A percentile compares a stretch with the other conserved stretches of the same genome.
Evolutionary conservation across 2,329 filamentous ascomycete genomes (phyloP).

Genomic region (Hypomyces perniciosus): DNA sequence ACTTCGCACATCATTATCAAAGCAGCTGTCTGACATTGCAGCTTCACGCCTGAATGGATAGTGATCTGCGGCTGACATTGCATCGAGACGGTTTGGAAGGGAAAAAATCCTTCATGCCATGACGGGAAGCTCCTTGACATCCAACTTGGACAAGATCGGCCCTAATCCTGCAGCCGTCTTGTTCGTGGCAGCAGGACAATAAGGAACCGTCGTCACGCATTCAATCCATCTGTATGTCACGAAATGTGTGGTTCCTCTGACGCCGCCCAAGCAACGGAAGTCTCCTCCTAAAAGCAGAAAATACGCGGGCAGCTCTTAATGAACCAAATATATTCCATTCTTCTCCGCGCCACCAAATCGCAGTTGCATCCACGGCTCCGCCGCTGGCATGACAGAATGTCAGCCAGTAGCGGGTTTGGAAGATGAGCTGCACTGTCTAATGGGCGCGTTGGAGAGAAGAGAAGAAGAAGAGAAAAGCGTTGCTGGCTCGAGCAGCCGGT

Average conservation of each 20-base stretch:
- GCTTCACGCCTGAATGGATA: no score
- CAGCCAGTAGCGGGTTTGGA: slow-evolving; percentile 48
- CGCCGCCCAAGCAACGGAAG: slow-evolving; percentile 32
- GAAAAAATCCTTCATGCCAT: no score
- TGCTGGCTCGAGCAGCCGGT: not conserved
- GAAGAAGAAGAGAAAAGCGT: slow-evolving; percentile 29
- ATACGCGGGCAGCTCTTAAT: slow-evolving; percentile 55
- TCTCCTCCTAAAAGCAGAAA: slow-evolving; percentile 21
- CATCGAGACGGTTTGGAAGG: no score
- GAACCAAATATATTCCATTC: slow-evolving; percentile 37
- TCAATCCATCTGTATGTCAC: not conserved
- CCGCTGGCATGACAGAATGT: slow-evolving; percentile 63
- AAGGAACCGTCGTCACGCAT: not conserved
- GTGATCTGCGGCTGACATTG: no score
- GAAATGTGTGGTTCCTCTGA: slow-evolving; percentile 37
- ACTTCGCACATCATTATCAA: no score
- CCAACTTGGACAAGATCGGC: no score
- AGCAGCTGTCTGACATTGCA: no score
- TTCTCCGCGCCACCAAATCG: slow-evolving; percentile 56
- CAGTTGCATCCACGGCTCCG: slow-evolving; percentile 57
- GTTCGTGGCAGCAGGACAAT: not conserved
- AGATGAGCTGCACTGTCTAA: slow-evolving; percentile 83
- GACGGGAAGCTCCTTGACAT: no score
- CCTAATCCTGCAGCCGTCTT: not conserved
- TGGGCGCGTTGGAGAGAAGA: slow-evolving; percentile 60